Base-by-base conservation (phyloP, 768 basidiomycete species). In the Cystoderma amianthinum region DNA sequence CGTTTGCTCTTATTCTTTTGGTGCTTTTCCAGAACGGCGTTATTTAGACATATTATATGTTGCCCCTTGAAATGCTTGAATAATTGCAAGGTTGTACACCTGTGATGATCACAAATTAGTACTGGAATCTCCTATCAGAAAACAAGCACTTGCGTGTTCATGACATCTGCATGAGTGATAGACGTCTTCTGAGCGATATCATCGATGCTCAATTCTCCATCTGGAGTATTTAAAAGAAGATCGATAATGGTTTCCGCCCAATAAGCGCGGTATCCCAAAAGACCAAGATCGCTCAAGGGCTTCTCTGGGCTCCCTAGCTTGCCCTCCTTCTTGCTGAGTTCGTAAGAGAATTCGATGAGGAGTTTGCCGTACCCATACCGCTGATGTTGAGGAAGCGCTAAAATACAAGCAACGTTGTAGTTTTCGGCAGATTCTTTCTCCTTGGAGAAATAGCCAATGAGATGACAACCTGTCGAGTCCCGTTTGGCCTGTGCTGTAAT, bases 181-280 rank as follows among this genome's bases (percentile, higher is more conserved):
- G 89, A 75, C 2, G 95, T 98, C 66, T 80, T 86, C 62, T 94
- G 87, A 6, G 96, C 94, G 50, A 99, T 94, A 54, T 98, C 96
- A 53, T 99, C 96, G 51, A 99, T 85, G 59, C 85, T 90, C 41
- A 98, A 69, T 51, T 91, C 88, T 30, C 74, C 74, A 39, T 87
- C 85, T 40, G 82, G 77, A 12, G 78, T 73, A 46, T 72, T 77
- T 46, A 95, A 64, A 34, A 99, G 67, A 21, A 93, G 69, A 44
- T 97, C 93, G 53, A 98, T 82, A 54, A 97, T 98, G 38, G 85
- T 88, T 61, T 97, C 94, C 38, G 87, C 86, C 96, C 96, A 99
- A 55, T 94, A 99, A 24, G 95, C 89, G 41, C 95, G 76, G 61
- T 99, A 99, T 32, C 87, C 72, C 48, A 99, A 69, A 45, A 99